phyloP scores from a whole-genome alignment of 164 flowering plant genomes.

The Chloranthus sessilifolius region DNA sequence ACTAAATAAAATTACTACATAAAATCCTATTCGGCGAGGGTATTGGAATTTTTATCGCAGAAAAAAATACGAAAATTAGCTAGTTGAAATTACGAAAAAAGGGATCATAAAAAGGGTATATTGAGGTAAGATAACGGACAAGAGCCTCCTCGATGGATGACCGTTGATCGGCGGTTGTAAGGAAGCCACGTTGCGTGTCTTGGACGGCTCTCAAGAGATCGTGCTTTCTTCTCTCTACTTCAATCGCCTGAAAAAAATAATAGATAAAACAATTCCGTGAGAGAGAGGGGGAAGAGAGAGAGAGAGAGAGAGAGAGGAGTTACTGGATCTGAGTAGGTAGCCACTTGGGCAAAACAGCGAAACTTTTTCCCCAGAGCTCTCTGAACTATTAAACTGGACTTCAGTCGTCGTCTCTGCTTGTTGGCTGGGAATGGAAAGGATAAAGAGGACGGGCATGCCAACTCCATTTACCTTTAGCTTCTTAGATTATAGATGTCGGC shows the following conservation, averaged over 20 bases:
- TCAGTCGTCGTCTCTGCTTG: too few species aligned
- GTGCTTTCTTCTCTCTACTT: slow-evolving; percentile 56
- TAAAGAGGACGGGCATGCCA: too few species aligned
- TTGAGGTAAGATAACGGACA: slow-evolving; percentile 22
- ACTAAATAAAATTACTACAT: background rate
- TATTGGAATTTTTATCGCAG: too few species aligned
- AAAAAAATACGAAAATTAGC: too few species aligned
- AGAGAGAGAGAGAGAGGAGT: background rate
- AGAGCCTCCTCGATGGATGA: slow-evolving; percentile 77
- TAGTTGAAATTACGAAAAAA: too few species aligned
- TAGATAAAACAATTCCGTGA: background rate
- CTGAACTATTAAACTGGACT: too few species aligned
- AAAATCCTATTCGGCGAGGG: too few species aligned
- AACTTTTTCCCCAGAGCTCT: background rate
- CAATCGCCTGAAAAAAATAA: slow-evolving; percentile 9
- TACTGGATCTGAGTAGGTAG: slow-evolving; percentile 6
- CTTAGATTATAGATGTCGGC: too few species aligned
- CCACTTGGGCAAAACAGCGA: slow-evolving; percentile 10
- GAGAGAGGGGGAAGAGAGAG: background rate
- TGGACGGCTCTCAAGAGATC: slow-evolving; percentile 53
- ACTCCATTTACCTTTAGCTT: too few species aligned
- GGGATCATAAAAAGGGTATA: background rate
- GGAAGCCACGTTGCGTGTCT: slow-evolving; percentile 76
- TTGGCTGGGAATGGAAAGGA: too few species aligned
- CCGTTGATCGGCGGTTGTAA: slow-evolving; percentile 66